phyloP scores from a whole-genome alignment of 1,284 basidiomycete genomes.

The Ceratobasidium sp. region DNA sequence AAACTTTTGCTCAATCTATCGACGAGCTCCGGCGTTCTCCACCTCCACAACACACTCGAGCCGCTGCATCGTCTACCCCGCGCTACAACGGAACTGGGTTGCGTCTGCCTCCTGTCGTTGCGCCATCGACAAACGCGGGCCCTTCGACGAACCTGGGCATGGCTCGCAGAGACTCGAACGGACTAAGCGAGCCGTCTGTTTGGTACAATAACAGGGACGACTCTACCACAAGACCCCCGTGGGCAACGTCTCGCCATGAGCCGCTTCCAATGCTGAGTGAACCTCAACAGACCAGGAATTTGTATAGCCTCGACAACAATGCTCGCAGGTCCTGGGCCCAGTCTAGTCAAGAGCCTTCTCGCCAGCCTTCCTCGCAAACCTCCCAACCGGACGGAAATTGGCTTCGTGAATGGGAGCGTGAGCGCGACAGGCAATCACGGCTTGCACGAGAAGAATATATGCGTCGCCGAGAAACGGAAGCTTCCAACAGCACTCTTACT shows the following conservation, averaged over 20 bases:
- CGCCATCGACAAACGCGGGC: conserved; percentile 1
- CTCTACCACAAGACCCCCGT: not conserved
- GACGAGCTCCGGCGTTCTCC: conserved; percentile 36
- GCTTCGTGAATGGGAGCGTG: conserved; percentile 37
- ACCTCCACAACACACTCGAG: not conserved
- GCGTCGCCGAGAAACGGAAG: conserved; percentile 10
- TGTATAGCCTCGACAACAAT: not conserved
- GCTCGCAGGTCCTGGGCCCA: not conserved
- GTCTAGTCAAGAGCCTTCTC: not conserved
- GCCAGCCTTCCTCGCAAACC: not conserved
- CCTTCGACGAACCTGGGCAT: not conserved
- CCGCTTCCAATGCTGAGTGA: conserved; percentile 29
- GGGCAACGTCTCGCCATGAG: conserved; percentile 31
- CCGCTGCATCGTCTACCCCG: not conserved
- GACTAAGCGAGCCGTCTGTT: conserved; percentile 8
- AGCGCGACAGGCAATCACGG: conserved; percentile 28
- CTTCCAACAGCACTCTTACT: not conserved
- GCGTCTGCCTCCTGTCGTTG: conserved; percentile 16
- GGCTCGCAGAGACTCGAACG: not conserved
- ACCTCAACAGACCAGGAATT: not conserved
- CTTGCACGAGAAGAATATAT: conserved; percentile 31
- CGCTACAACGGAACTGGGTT: conserved; percentile 7
- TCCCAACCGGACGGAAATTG: conserved; percentile 13
- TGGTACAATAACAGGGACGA: conserved; percentile 1
- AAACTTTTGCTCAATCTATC: conserved; percentile 42